Conservation (phyloP, 345 rosid genomes). For the Lenwebbia sp. region DNA sequence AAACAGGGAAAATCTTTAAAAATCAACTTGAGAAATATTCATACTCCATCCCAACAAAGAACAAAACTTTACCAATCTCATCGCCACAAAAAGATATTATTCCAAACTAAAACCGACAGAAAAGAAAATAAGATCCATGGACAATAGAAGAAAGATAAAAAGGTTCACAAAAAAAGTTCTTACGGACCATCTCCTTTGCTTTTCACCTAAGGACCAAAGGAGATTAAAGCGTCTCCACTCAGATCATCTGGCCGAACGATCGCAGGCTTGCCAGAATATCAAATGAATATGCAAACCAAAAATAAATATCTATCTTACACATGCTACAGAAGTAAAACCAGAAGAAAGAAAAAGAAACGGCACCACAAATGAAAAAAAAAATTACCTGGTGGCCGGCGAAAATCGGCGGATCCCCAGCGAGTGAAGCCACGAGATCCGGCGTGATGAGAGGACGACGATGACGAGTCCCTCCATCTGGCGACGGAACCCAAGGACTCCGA, state of each 20-base stretch:
- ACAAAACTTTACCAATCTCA: background rate
- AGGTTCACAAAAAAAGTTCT: background rate
- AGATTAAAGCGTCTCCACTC: background rate
- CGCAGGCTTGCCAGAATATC: background rate
- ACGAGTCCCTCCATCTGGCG: constrained; percentile 64
- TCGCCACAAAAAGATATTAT: background rate
- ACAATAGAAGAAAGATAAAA: background rate
- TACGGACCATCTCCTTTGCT: background rate
- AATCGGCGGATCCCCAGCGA: constrained; percentile 67
- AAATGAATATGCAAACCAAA: background rate
- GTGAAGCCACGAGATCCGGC: constrained; percentile 33
- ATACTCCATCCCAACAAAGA: background rate
- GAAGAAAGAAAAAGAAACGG: background rate
- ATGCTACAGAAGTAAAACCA: background rate
- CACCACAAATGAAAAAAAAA: background rate
- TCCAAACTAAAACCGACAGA: background rate
- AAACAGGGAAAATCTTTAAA: constrained; percentile 6
- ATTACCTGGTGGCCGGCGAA: constrained; percentile 70
- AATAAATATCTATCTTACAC: background rate
- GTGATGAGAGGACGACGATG: constrained; percentile 37
- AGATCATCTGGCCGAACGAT: background rate
- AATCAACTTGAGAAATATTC: constrained; percentile 16
- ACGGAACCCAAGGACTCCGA: constrained; percentile 40
- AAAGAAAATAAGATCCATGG: background rate
- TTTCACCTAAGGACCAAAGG: background rate